Evolutionary conservation across 2,329 filamentous ascomycete species (phyloP).

Genomic region (Paramyrothecium sp.): DNA sequence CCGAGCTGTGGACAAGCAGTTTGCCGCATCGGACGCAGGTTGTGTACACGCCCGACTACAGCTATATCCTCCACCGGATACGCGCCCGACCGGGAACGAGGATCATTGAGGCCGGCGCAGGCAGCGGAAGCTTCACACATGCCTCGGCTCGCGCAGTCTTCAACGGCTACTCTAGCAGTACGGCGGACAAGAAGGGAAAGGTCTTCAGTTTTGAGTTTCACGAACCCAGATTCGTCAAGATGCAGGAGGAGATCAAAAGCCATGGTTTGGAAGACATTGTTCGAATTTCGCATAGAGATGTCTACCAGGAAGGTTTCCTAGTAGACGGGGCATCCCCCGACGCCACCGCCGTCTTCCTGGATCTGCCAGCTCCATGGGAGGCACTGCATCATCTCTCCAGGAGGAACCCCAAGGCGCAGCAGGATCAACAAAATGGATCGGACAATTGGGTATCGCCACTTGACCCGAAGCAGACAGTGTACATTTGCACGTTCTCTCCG

Average conservation of each 20-base stretch:
- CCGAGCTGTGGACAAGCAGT: constrained; percentile 79
- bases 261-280: constrained; percentile 68
- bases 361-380: constrained; percentile 79
- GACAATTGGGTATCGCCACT: constrained; percentile 57
- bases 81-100: constrained; percentile 69
- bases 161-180: constrained; percentile 60
- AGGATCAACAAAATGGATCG: constrained; percentile 17
- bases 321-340: constrained; percentile 57
- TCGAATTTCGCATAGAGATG: constrained; percentile 73
- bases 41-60: constrained; percentile 84
- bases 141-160: constrained; percentile 75
- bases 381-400: constrained; percentile 75
- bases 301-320: constrained; percentile 73
- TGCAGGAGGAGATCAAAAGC: constrained; percentile 66
- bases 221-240: constrained; percentile 66
- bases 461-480: constrained; percentile 67
- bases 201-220: constrained; percentile 86
- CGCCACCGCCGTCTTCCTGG: constrained; percentile 74
- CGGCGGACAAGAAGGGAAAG: constrained; percentile 53
- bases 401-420: constrained; percentile 23
- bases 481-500: constrained; percentile 92
- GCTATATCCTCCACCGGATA: constrained; percentile 76
- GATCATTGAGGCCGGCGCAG: constrained; percentile 78
- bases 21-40: constrained; percentile 82
- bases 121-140: constrained; percentile 82